Percentiles rank a stretch among this genome's conserved stretches.
Conservation (phyloP, 208 protist genomes). For the Leishmania mexicana region DNA sequence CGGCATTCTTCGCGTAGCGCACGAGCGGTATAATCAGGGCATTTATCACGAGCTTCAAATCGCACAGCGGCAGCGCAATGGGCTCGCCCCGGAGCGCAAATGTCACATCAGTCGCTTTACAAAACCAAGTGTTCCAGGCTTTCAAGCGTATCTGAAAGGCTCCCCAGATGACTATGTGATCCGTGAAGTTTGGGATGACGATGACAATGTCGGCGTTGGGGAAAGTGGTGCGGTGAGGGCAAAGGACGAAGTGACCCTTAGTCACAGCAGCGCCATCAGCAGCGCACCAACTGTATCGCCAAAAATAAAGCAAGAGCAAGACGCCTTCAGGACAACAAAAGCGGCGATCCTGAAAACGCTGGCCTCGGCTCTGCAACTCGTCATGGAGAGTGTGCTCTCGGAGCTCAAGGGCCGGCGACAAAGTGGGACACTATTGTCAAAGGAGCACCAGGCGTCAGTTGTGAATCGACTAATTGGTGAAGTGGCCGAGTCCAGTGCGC, state of each 20-base stretch:
- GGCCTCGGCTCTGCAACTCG: slow-evolving; percentile 39
- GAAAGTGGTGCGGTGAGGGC: background rate
- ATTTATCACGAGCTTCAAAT: slow-evolving; percentile 83
- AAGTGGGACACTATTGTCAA: slow-evolving; percentile 54
- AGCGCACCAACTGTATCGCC: slow-evolving; percentile 1
- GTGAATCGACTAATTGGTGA: slow-evolving; percentile 68
- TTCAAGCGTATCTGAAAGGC: slow-evolving; percentile 83
- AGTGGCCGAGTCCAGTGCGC: slow-evolving; percentile 57
- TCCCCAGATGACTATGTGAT: slow-evolving; percentile 75
- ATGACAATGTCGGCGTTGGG: slow-evolving; percentile 4
- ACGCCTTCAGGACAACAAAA: slow-evolving; percentile 42
- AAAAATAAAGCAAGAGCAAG: slow-evolving; percentile 46
- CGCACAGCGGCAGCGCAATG: slow-evolving; percentile 72
- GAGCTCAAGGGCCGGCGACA: slow-evolving; percentile 61
- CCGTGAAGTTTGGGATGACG: slow-evolving; percentile 64
- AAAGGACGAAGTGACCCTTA: background rate
- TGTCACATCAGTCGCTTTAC: slow-evolving; percentile 82
- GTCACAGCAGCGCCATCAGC: slow-evolving; percentile 9
- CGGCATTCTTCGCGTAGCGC: slow-evolving; percentile 62
- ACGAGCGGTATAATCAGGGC: slow-evolving; percentile 83
- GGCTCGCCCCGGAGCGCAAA: slow-evolving; percentile 61
- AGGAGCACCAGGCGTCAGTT: slow-evolving; percentile 48
- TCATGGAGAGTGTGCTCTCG: slow-evolving; percentile 51
- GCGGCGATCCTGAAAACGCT: slow-evolving; percentile 57
- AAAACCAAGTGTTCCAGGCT: slow-evolving; percentile 77